Percentiles rank a stretch among this genome's conserved stretches.
Evolutionary conservation across 2,329 filamentous ascomycete species (phyloP).

Genomic region (Trichothecium sympodiale): DNA sequence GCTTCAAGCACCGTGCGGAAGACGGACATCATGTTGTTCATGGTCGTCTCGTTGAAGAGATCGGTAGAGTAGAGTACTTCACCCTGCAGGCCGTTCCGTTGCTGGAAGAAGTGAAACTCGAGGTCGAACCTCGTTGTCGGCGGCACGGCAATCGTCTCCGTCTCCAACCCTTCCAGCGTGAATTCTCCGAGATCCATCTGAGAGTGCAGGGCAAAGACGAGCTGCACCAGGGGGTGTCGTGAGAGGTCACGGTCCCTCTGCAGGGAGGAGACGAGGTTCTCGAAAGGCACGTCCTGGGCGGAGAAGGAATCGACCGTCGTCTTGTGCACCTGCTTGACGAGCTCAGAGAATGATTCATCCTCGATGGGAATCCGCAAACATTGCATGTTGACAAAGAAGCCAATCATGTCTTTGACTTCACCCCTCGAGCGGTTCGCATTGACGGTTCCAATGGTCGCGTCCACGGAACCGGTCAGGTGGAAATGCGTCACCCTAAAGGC

Average conservation of each 20-base stretch:
- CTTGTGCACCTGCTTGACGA: slow-evolving; percentile 3
- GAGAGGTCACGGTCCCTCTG: slow-evolving; percentile 7
- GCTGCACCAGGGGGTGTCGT: slow-evolving; percentile 9
- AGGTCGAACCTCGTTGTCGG: slow-evolving; percentile 10
- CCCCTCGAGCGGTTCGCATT: slow-evolving; percentile 4
- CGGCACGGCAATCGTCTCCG: slow-evolving; percentile 2
- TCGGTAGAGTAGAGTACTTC: slow-evolving; percentile 8
- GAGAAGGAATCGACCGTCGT: slow-evolving; percentile 4
- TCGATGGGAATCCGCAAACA: slow-evolving; percentile 2
- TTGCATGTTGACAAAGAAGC: slow-evolving; percentile 5
- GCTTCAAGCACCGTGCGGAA: slow-evolving; percentile 5
- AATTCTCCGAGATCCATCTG: slow-evolving; percentile 11
- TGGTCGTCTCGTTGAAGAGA: slow-evolving; percentile 8
- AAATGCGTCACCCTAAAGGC: slow-evolving; percentile 5
- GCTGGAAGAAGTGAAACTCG: slow-evolving; percentile 12
- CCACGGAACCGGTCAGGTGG: slow-evolving; percentile 5
- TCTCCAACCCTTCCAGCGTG: slow-evolving; percentile 8
- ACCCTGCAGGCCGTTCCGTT: slow-evolving; percentile 4
- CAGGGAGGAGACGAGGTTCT: slow-evolving; percentile 5
- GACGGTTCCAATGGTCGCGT: slow-evolving; percentile 6
- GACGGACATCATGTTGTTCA: slow-evolving; percentile 8
- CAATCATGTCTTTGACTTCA: slow-evolving; percentile 5
- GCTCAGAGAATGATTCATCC: neutral
- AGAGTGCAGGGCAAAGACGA: slow-evolving; percentile 11
- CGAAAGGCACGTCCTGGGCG: slow-evolving; percentile 7